phyloP scores from a whole-genome alignment of 2,329 filamentous ascomycete species.

The Paecilomyces dactylethromorphus region DNA sequence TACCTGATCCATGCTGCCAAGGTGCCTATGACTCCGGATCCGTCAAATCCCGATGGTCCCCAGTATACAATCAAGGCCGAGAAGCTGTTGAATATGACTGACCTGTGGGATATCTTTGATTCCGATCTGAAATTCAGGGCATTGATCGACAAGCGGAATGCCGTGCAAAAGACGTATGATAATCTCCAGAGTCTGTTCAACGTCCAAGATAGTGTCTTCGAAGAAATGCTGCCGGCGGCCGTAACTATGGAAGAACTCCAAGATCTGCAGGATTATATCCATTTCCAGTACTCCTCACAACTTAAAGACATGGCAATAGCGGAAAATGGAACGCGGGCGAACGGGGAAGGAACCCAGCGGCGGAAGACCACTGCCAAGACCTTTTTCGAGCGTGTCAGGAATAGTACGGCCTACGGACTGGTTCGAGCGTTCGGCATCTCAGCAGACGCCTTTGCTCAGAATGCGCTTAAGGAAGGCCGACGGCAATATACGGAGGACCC shows the following conservation, averaged over 20 bases:
- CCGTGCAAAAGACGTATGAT: conserved; percentile 71
- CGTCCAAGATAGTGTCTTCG: conserved; percentile 67
- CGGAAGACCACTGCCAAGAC: conserved; percentile 77
- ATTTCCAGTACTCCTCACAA: conserved; percentile 83
- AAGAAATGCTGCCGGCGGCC: conserved; percentile 73
- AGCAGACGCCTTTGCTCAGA: conserved; percentile 81
- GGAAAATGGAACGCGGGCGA: conserved; percentile 25
- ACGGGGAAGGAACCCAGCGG: conserved; percentile 62
- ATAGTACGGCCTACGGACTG: conserved; percentile 70
- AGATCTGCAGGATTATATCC: conserved; percentile 91
- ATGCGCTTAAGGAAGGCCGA: conserved; percentile 70
- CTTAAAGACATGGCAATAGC: conserved; percentile 70
- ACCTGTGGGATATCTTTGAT: conserved; percentile 92
- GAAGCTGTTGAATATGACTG: conserved; percentile 84
- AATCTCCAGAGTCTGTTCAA: conserved; percentile 62
- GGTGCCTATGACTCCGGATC: conserved; percentile 53
- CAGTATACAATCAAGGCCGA: conserved; percentile 71
- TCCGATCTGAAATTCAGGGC: conserved; percentile 93
- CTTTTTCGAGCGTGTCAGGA: conserved; percentile 77
- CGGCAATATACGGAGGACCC: conserved; percentile 83
- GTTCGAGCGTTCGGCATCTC: conserved; percentile 87
- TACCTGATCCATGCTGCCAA: conserved; percentile 89
- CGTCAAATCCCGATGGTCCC: conserved; percentile 62
- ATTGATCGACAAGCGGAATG: conserved; percentile 83
- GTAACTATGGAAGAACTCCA: conserved; percentile 91